Evolutionary conservation across 805 yeast species (phyloP).

Genomic region (Candida suzukii): DNA sequence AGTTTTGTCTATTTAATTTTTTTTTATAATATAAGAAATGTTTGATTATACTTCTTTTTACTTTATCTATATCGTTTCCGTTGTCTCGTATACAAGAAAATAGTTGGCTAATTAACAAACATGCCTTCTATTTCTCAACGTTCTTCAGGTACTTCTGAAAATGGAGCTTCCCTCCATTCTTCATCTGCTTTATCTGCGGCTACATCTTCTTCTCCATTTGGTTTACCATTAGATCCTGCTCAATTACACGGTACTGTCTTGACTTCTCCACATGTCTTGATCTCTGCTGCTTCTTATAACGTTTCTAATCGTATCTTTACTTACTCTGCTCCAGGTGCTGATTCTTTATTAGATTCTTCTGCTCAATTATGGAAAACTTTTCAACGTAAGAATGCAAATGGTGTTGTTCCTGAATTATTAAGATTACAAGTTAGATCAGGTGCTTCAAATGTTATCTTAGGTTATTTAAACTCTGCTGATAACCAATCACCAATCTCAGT

Average conservation of each 20-base stretch:
- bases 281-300: constrained; percentile 48
- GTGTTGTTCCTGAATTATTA: constrained; percentile 54
- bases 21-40: neutral
- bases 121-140: constrained; percentile 22
- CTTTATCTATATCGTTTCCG: no score
- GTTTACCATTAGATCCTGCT: constrained; percentile 50
- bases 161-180: constrained; percentile 15
- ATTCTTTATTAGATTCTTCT: constrained; percentile 52
- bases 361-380: constrained; percentile 53
- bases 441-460: constrained; percentile 73
- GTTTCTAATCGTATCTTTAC: constrained; percentile 51
- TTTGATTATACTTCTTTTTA: no score
- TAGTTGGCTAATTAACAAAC: neutral
- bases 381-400: constrained; percentile 43
- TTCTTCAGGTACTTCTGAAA: constrained; percentile 6
- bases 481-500: constrained; percentile 25
- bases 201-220: constrained; percentile 47
- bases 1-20: neutral
- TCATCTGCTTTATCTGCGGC: constrained; percentile 29
- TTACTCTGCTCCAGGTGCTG: constrained; percentile 61
- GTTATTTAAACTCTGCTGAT: constrained; percentile 38
- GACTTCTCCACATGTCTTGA: constrained; percentile 47
- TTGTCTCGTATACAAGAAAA: no score
- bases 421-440: constrained; percentile 73
- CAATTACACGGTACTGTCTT: constrained; percentile 40